Evolutionary conservation across 1,284 basidiomycete species (phyloP).

Genomic region (Ganoderma boninense): DNA sequence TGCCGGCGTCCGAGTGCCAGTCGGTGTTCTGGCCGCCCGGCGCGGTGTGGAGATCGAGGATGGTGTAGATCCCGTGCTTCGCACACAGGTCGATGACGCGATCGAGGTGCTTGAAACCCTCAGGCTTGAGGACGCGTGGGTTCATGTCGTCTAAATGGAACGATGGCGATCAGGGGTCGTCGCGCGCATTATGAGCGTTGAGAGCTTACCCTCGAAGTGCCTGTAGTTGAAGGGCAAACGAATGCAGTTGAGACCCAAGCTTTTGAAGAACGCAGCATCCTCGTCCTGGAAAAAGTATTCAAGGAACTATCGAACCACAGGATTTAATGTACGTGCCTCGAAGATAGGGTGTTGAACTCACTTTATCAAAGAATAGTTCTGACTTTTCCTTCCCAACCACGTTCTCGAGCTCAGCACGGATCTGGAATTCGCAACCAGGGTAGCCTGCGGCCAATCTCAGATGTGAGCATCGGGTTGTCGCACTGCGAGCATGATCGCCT

Average conservation of each 20-base stretch:
- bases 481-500: neutral
- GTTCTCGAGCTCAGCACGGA: slow-evolving; percentile 72
- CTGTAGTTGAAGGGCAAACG: slow-evolving; percentile 74
- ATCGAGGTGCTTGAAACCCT: slow-evolving; percentile 73
- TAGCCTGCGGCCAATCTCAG: slow-evolving; percentile 48
- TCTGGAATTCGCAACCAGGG: slow-evolving; percentile 73
- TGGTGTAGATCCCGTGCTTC: slow-evolving; percentile 64
- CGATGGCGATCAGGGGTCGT: neutral
- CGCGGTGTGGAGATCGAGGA: slow-evolving; percentile 70
- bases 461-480: neutral
- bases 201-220: slow-evolving; percentile 59
- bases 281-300: slow-evolving; percentile 78
- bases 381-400: slow-evolving; percentile 74
- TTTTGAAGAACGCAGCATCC: slow-evolving; percentile 76
- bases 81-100: slow-evolving; percentile 68
- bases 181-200: slow-evolving; percentile 36
- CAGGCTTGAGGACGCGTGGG: slow-evolving; percentile 65
- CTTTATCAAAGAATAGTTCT: slow-evolving; percentile 83
- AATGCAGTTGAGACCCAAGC: slow-evolving; percentile 77
- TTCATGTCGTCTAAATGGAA: slow-evolving; percentile 67
- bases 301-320: slow-evolving; percentile 61
- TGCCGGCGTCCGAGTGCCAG: slow-evolving; percentile 63
- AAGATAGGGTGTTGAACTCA: slow-evolving; percentile 35
- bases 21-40: slow-evolving; percentile 71
- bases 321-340: neutral